A percentile compares a stretch with the other conserved stretches of the same genome.
These are phyloP conservation scores for Phyllosticta paracitricarpa DNA, from an alignment of 2,329 filamentous ascomycete species.

Conservation along the genomic window DNA sequence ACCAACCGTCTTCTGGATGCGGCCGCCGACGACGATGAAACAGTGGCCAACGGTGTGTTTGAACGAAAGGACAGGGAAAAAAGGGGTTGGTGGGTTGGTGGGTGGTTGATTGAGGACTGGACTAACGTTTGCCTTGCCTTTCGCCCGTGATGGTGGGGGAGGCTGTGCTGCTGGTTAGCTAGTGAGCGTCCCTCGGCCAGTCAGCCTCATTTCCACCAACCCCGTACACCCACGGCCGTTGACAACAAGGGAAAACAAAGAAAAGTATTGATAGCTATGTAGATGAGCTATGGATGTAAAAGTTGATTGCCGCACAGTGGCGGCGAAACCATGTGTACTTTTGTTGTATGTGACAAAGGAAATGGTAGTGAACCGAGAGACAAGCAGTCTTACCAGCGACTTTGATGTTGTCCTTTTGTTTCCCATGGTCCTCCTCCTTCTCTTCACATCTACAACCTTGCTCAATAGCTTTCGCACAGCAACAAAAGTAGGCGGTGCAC, in stretches of 20 bases:
- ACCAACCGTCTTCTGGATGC: no score
- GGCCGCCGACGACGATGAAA: neutral
- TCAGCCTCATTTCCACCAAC: no score
- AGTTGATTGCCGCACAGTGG: no score
- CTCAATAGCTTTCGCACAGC: neutral
- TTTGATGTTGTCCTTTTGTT: neutral
- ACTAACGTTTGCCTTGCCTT: neutral
- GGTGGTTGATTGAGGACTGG: constrained; percentile 6
- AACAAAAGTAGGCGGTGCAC: neutral
- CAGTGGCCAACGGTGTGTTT: neutral
- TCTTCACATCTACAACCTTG: neutral
- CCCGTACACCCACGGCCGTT: no score
- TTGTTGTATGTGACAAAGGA: neutral
- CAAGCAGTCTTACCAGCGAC: neutral
- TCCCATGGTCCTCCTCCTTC: neutral
- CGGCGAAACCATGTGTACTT: neutral
- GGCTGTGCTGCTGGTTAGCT: no score
- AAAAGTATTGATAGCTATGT: no score
- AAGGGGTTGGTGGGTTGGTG: constrained; percentile 10
- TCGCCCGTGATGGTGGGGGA: neutral
- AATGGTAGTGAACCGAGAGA: neutral
- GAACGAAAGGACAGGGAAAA: constrained; percentile 6
- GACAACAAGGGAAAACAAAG: no score
- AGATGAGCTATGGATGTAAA: no score
- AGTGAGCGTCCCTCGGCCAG: no score